These are phyloP conservation scores for Puccinia hordei DNA, from an alignment of 1,284 basidiomycete species.

Conservation along the genomic window DNA sequence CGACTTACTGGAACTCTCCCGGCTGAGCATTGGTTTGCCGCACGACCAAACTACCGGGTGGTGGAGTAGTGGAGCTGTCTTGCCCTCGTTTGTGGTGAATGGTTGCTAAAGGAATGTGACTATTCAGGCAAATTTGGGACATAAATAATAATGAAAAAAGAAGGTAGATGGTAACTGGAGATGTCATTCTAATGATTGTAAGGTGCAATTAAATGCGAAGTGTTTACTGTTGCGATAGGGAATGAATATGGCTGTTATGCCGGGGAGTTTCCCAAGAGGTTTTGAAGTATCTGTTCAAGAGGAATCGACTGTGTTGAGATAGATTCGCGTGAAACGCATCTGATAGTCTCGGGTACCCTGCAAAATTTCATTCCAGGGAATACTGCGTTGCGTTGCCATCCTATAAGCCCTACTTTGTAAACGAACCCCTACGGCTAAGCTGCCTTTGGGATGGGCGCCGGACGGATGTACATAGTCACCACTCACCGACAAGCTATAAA, in stretches of 20 bases:
- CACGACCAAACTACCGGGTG: constrained; percentile 10
- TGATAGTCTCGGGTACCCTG: background rate
- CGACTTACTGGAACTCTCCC: constrained; percentile 5
- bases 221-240: background rate
- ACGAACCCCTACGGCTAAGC: background rate
- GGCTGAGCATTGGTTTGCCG: background rate
- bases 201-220: background rate
- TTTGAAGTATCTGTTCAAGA: background rate
- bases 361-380: no score
- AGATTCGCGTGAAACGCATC: constrained; percentile 2
- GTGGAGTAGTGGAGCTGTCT: background rate
- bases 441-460: background rate
- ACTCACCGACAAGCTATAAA: background rate
- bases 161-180: constrained; percentile 6
- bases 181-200: background rate
- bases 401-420: no score
- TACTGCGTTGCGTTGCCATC: no score
- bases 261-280: background rate
- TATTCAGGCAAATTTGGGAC: background rate
- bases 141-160: constrained; percentile 2
- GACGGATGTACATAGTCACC: background rate
- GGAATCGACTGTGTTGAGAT: no score
- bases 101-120: constrained; percentile 3
- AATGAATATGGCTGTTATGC: background rate
- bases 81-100: background rate